These are phyloP conservation scores for Ogataea sp. DNA, from an alignment of 805 yeast genomes.

Conservation along the genomic window DNA sequence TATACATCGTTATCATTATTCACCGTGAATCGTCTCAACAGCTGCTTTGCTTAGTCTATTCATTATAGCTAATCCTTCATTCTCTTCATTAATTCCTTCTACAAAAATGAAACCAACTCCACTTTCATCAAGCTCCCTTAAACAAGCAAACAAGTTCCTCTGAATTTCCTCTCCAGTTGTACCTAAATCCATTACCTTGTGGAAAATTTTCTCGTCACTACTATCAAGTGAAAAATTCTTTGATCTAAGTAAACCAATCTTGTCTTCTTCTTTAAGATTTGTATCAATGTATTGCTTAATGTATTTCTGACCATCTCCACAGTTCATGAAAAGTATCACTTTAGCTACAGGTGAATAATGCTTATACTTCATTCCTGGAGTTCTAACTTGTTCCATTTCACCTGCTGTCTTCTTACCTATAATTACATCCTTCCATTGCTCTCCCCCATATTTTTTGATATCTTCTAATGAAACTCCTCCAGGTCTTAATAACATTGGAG, in stretches of 20 bases:
- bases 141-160: conserved; percentile 58
- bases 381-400: conserved; percentile 59
- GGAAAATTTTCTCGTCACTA: conserved; percentile 4
- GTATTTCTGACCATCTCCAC: conserved; percentile 33
- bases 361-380: conserved; percentile 97
- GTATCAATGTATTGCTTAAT: conserved; percentile 17
- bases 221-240: conserved; percentile 28
- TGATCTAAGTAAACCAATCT: conserved; percentile 46
- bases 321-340: conserved; percentile 57
- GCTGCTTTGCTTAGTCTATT: conserved; percentile 86
- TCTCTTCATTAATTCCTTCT: conserved; percentile 68
- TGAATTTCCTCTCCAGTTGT: conserved; percentile 53
- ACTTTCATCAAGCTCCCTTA: conserved; percentile 69
- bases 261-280: conserved; percentile 13
- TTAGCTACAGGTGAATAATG: conserved; percentile 90
- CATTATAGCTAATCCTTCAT: conserved; percentile 93
- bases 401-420: conserved; percentile 64
- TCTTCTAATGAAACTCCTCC: conserved; percentile 88
- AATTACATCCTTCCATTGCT: conserved; percentile 52
- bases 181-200: conserved; percentile 34
- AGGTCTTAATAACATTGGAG: conserved; percentile 87
- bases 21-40: conserved; percentile 24
- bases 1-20: too few species aligned
- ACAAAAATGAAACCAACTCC: conserved; percentile 69
- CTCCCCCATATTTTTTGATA: conserved; percentile 58